Evolutionary conservation across 331 rosid genomes (phyloP).

Genomic region (Dryas integrifolia): DNA sequence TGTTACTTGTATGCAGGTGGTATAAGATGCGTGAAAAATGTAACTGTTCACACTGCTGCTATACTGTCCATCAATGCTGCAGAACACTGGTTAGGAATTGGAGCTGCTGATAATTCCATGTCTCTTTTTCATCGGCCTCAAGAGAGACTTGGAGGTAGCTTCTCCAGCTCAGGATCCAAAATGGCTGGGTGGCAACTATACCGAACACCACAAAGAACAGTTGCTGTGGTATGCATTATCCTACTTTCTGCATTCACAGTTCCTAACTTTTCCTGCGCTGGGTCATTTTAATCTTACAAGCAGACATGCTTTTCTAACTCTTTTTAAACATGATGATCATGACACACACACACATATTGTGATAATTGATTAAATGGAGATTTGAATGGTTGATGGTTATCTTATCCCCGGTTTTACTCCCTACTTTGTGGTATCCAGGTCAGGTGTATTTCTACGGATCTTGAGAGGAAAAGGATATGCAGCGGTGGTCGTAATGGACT

Average conservation of each 20-base stretch:
- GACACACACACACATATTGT: background rate
- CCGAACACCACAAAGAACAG: conserved; percentile 88
- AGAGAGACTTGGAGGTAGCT: conserved; percentile 79
- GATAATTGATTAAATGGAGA: background rate
- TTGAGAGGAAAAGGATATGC: conserved; percentile 96
- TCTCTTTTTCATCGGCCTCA: conserved; percentile 97
- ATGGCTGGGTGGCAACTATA: conserved; percentile 96
- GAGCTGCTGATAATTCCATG: conserved; percentile 96
- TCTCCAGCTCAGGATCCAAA: conserved; percentile 72
- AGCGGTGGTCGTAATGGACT: conserved; percentile 95
- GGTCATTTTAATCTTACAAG: background rate
- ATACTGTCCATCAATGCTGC: conserved; percentile 89
- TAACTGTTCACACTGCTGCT: conserved; percentile 75
- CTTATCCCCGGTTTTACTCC: conserved; percentile 24
- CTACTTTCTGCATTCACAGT: background rate
- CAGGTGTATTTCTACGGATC: conserved; percentile 77
- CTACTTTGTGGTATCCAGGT: conserved; percentile 48
- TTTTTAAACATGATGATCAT: background rate
- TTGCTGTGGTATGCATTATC: conserved; percentile 71
- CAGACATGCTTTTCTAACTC: background rate
- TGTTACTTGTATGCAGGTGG: conserved; percentile 55
- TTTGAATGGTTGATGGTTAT: background rate
- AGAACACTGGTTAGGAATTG: conserved; percentile 98
- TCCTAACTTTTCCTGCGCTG: background rate
- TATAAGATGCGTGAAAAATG: conserved; percentile 82